phyloP scores from a whole-genome alignment of 1,284 basidiomycete genomes.

The Cutaneotrichosporon sp. region DNA sequence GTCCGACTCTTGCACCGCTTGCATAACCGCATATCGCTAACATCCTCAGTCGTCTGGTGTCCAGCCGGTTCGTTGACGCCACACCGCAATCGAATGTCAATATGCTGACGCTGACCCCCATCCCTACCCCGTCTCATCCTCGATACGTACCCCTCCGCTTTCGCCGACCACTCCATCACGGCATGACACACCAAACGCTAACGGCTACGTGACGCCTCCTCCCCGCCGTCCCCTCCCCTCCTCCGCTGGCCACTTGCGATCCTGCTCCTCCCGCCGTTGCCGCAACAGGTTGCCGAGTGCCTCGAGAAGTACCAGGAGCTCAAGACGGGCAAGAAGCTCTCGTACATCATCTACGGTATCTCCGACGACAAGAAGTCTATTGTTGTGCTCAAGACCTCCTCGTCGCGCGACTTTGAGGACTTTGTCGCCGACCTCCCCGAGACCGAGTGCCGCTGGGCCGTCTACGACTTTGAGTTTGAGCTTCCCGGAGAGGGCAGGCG shows the following conservation, averaged over 20 bases:
- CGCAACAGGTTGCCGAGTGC: slow-evolving; percentile 52
- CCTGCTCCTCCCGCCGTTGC: not conserved
- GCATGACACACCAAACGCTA: too few species aligned
- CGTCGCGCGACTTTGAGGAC: slow-evolving; percentile 61
- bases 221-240: too few species aligned
- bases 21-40: not conserved
- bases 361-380: slow-evolving; percentile 66
- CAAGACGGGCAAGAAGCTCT: slow-evolving; percentile 75
- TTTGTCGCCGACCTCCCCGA: slow-evolving; percentile 75
- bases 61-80: slow-evolving; percentile 34
- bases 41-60: slow-evolving; percentile 40
- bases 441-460: slow-evolving; percentile 75
- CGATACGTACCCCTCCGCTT: too few species aligned
- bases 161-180: too few species aligned
- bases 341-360: slow-evolving; percentile 82
- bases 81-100: too few species aligned
- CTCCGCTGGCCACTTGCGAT: too few species aligned
- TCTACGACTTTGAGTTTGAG: slow-evolving; percentile 89
- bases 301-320: slow-evolving; percentile 64
- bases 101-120: too few species aligned
- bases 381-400: slow-evolving; percentile 61
- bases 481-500: slow-evolving; percentile 70
- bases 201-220: too few species aligned
- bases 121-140: too few species aligned
- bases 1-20: not conserved